Evolutionary conservation across 768 basidiomycete genomes (phyloP).

Genomic region (Termitomyces titanicus): DNA sequence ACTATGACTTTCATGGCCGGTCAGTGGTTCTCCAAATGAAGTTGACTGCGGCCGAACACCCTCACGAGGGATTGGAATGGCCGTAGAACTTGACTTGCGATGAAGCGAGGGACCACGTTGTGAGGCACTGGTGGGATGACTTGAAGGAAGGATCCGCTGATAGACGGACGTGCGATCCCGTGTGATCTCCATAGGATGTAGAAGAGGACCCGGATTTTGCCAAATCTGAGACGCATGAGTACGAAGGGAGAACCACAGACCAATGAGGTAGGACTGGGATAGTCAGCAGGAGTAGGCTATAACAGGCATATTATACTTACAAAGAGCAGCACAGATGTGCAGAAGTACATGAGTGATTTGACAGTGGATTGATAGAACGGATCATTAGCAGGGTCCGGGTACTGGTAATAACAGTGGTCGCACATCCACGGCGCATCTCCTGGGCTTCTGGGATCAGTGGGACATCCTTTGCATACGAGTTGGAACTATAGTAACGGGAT

Average conservation of each 20-base stretch:
- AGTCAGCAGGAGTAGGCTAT: not conserved
- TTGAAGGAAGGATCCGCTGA: conserved; percentile 45
- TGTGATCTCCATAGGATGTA: conserved; percentile 63
- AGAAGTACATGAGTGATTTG: conserved; percentile 93
- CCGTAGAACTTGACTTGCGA: conserved; percentile 40
- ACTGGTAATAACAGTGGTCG: conserved; percentile 90
- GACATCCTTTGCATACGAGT: conserved; percentile 81
- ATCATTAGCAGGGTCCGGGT: conserved; percentile 89
- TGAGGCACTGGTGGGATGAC: conserved; percentile 8
- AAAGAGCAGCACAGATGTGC: conserved; percentile 84
- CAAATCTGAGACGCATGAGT: conserved; percentile 99
- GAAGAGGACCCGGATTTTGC: conserved; percentile 91
- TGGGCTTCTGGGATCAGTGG: conserved; percentile 36
- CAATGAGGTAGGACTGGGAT: conserved; percentile 89
- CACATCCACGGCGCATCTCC: conserved; percentile 72
- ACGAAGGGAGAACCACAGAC: conserved; percentile 97
- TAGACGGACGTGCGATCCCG: conserved; percentile 61
- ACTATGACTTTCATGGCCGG: conserved; percentile 4
- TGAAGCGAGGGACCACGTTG: conserved; percentile 31
- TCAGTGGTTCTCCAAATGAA: not conserved
- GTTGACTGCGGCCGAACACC: conserved; percentile 7
- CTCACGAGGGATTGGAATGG: conserved; percentile 24
- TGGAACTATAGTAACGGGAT: conserved; percentile 60
- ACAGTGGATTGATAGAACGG: conserved; percentile 97
- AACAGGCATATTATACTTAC: conserved; percentile 44